A percentile compares a stretch with the other conserved stretches of the same genome.
Evolutionary conservation across 1,139 yeast species (phyloP).

Genomic region (Saccharomyces hybrid): DNA sequence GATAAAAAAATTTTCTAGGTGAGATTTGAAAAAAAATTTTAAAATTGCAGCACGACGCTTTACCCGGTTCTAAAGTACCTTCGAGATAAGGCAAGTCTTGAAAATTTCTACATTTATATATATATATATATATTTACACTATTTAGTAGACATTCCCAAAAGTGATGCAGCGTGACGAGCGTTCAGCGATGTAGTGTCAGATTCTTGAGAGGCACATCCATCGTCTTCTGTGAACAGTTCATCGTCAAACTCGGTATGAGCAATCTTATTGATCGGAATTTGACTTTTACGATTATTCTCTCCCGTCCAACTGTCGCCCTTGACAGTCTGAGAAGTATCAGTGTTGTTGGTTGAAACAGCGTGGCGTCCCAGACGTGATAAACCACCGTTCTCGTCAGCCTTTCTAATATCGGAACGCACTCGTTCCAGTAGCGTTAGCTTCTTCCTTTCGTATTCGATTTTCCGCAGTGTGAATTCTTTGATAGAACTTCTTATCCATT

Average conservation of each 20-base stretch:
- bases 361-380: slow-evolving; percentile 73
- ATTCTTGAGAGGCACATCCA: background rate
- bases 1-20: background rate
- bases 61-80: background rate
- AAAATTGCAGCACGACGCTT: background rate
- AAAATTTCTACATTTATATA: background rate
- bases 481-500: slow-evolving; percentile 46
- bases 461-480: slow-evolving; percentile 58
- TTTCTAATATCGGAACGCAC: slow-evolving; percentile 67
- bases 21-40: background rate
- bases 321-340: slow-evolving; percentile 10
- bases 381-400: slow-evolving; percentile 73
- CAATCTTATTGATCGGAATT: slow-evolving; percentile 8
- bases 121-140: background rate
- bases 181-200: slow-evolving; percentile 42
- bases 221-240: slow-evolving; percentile 6
- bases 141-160: slow-evolving; percentile 58
- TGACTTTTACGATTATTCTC: slow-evolving; percentile 22
- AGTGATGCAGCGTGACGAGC: slow-evolving; percentile 78
- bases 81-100: background rate
- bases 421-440: slow-evolving; percentile 66
- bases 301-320: slow-evolving; percentile 39
- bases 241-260: slow-evolving; percentile 15
- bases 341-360: slow-evolving; percentile 45
- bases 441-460: slow-evolving; percentile 81